phyloP scores from a whole-genome alignment of 352 stramenopile species.

The Phytopythium helicoides region DNA sequence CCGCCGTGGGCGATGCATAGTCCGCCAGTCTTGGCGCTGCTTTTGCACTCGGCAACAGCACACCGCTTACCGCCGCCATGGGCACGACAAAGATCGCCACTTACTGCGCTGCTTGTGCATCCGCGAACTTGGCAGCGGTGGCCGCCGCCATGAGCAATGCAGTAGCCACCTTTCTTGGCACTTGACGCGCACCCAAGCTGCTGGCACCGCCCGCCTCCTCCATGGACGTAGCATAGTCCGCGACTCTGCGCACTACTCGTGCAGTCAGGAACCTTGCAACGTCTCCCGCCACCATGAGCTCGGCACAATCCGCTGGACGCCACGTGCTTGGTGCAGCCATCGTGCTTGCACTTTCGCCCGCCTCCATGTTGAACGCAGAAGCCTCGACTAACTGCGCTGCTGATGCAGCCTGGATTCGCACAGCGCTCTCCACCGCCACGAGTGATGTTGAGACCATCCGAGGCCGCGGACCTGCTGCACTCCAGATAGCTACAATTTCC shows the following conservation, averaged over 20 bases:
- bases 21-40: conserved; percentile 80
- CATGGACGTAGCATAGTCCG: conserved; percentile 83
- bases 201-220: conserved; percentile 76
- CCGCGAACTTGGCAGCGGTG: conserved; percentile 70
- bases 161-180: conserved; percentile 84
- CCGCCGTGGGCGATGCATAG: conserved; percentile 82
- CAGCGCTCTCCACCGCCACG: conserved; percentile 66
- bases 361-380: conserved; percentile 71
- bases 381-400: conserved; percentile 50
- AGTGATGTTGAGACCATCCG: conserved; percentile 54
- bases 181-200: conserved; percentile 67
- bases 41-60: conserved; percentile 66
- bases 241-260: conserved; percentile 80
- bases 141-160: conserved; percentile 80
- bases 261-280: conserved; percentile 78
- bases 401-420: conserved; percentile 25
- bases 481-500: too few relatives aligned
- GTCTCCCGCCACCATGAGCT: conserved; percentile 70
- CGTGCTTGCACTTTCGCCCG: conserved; percentile 65
- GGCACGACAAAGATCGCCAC: conserved; percentile 74
- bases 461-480: conserved; percentile 72
- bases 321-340: conserved; percentile 73
- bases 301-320: conserved; percentile 77
- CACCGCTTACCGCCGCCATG: conserved; percentile 78
- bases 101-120: conserved; percentile 80